phyloP scores from a whole-genome alignment of 495 filamentous ascomycete species.

The Annulohypoxylon stygium region DNA sequence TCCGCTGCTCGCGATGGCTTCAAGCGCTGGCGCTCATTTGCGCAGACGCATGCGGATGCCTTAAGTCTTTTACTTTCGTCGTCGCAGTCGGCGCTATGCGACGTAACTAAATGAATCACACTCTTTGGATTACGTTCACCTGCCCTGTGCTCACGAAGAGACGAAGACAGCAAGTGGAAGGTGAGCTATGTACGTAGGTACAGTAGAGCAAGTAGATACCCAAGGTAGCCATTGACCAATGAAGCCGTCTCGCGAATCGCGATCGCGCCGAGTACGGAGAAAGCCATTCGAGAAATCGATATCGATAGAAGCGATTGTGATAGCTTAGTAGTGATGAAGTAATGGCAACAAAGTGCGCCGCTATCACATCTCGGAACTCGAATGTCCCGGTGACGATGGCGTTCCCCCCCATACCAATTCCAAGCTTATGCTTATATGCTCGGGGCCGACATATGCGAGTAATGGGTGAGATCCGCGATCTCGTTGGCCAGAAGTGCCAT shows the following conservation, averaged over 20 bases:
- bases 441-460: conserved; percentile 32
- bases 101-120: conserved; percentile 40
- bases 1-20: conserved; percentile 38
- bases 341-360: conserved; percentile 43
- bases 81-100: conserved; percentile 45
- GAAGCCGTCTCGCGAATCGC: conserved; percentile 5
- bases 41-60: conserved; percentile 27
- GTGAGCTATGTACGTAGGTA: conserved; percentile 4
- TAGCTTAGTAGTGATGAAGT: conserved; percentile 35
- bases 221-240: conserved; percentile 35
- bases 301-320: conserved; percentile 19
- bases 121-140: conserved; percentile 27
- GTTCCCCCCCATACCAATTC: conserved; percentile 23
- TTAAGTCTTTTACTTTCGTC: conserved; percentile 8
- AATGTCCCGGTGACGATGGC: conserved; percentile 31
- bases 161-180: conserved; percentile 6
- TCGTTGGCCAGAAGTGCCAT: conserved; percentile 25
- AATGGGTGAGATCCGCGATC: conserved; percentile 24
- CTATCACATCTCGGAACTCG: conserved; percentile 39
- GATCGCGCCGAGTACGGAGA: conserved; percentile 15
- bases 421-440: conserved; percentile 30
- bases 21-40: conserved; percentile 37
- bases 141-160: conserved; percentile 15
- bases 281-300: conserved; percentile 4
- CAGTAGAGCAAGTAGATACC: too few relatives aligned